Evolutionary conservation across 306 rosid species (phyloP).

Genomic region (Luffa aegyptiaca): DNA sequence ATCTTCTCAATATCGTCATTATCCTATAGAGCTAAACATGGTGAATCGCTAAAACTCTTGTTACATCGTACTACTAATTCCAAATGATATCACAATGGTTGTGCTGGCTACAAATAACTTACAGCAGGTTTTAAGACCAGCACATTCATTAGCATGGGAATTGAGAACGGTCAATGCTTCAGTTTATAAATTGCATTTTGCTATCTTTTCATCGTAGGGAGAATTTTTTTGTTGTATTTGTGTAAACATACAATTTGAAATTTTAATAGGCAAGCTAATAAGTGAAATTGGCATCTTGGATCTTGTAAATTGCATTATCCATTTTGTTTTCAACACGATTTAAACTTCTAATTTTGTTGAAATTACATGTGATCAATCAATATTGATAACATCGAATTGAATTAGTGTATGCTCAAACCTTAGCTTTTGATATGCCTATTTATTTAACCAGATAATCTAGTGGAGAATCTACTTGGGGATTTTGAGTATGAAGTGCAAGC

Average conservation of each 20-base stretch:
- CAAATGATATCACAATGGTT: background rate
- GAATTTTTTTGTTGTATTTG: background rate
- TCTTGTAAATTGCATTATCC: background rate
- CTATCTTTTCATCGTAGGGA: background rate
- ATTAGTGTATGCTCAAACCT: background rate
- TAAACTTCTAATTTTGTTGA: background rate
- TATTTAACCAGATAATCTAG: conserved; percentile 63
- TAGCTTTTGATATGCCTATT: background rate
- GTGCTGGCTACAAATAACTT: background rate
- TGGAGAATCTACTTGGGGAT: conserved; percentile 88
- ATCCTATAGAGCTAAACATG: background rate
- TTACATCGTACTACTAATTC: background rate
- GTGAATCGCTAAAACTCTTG: background rate
- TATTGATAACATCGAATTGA: background rate
- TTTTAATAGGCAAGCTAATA: background rate
- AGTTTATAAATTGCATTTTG: background rate
- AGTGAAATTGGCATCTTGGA: background rate
- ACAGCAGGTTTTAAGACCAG: background rate
- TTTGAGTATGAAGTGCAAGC: conserved; percentile 87
- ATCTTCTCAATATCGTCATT: background rate
- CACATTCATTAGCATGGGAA: background rate
- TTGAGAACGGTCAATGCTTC: background rate
- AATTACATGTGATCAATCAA: background rate
- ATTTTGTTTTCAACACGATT: background rate
- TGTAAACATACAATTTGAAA: background rate